A percentile compares a stretch with the other conserved stretches of the same genome.
Conservation (phyloP, 2,329 filamentous ascomycete species). For the Colletotrichum sp. region DNA sequence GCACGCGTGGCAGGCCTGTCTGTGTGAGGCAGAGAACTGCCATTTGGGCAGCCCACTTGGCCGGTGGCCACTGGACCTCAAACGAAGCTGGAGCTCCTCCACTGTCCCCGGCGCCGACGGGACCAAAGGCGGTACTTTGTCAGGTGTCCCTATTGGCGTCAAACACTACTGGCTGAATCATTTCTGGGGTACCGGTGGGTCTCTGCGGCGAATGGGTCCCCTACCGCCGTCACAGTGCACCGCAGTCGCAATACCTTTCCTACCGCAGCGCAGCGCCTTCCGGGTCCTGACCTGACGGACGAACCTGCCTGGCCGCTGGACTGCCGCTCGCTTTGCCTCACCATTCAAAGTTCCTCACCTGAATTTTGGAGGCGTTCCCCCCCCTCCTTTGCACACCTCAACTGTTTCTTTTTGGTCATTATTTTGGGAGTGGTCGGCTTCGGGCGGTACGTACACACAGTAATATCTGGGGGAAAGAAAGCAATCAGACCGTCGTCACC, state of each 20-base stretch:
- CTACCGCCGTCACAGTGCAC: background rate
- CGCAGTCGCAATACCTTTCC: background rate
- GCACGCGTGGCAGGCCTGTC: background rate
- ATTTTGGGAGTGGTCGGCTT: background rate
- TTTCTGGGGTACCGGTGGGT: conserved; percentile 5
- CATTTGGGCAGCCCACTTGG: background rate
- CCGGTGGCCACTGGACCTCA: background rate
- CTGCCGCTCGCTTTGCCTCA: background rate
- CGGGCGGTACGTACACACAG: background rate
- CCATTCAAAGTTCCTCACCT: background rate
- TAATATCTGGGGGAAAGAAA: background rate
- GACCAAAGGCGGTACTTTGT: background rate
- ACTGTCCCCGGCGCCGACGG: background rate
- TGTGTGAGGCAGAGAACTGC: background rate
- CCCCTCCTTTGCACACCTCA: background rate
- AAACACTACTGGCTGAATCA: background rate
- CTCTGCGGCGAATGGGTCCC: background rate
- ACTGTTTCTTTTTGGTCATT: background rate
- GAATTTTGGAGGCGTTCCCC: background rate
- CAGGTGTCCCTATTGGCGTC: background rate
- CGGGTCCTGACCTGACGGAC: background rate
- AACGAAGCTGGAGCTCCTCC: background rate
- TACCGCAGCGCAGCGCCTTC: background rate
- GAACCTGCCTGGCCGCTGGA: background rate
- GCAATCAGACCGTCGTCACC: background rate